Base-by-base conservation (phyloP, 1,284 basidiomycete genomes). In the Exobasidium rhododendri region DNA sequence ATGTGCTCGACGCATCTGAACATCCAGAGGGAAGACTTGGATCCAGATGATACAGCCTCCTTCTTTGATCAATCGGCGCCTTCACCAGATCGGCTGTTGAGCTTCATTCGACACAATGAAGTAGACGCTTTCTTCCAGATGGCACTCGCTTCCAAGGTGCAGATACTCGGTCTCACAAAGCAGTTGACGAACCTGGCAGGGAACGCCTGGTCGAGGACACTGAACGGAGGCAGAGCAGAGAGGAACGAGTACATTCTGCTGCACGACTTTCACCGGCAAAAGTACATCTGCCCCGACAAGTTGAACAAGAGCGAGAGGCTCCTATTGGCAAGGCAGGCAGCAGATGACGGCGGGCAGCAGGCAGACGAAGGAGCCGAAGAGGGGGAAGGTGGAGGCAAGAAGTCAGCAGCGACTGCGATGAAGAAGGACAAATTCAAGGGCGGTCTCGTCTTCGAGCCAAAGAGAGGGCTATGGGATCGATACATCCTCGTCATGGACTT, bases 401-500 rank as follows among this genome's bases (percentile, higher is more conserved):
- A 26, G 28, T 1, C 26, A 29, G 35, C 35, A 10, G 17, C 35
- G 17, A 7, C n/a, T 2, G 22, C 22, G 80, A 62, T 51, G 46
- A 79, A 78, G 67, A 88, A 88, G 67, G 94, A 97, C 82, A 98
- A 97, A 82, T 99, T 93, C 83, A 94, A 97, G 81, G 96, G 96
- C 78, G 96, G 96, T 83, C 85, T 97, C 54, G 96, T 99, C 14
- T 94, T 99, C 68, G 92, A 97, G 69, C 96, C 96, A 0, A 96
- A 97, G 82, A 85, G 91, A 62, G 93, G 94, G 4, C 83, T 99
- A 55, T 98, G 92, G 91, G 96, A 98, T 83, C 94, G 89, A 74
- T 96, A 86, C 79, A 91, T 98, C 80, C 85, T 99, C 29, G 94
- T 99, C 80, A 98, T 99, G 96, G 96, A 99, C 82, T 98, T 98